Evolutionary conservation across 352 stramenopile genomes (phyloP), one percentile per base, ranked within the genome.

Genomic region (Phytophthora cryptogea): DNA sequence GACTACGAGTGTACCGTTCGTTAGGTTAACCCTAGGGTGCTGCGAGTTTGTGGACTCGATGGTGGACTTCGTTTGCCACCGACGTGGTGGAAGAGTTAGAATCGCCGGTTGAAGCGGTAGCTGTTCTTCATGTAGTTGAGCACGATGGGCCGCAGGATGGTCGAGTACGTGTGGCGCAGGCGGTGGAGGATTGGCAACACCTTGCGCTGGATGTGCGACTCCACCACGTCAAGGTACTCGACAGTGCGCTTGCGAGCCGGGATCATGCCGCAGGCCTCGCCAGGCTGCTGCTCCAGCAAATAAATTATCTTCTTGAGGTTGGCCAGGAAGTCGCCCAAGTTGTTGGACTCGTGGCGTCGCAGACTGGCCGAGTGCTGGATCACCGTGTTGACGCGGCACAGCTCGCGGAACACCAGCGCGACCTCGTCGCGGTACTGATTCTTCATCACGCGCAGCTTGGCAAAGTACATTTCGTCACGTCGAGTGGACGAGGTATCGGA

Each of bases 221-320:
- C 85, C 46, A 94, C 82, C 42, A 90, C 75, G 58, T 91, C 77
- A 49, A 94, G 60, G 46, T 92, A 92, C 63, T 85, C 83, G 8
- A 92, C 70, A 17, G 78, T 88, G 47, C 83, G 80, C 63, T 92
- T 92, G 20, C 78, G 73, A 10, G 68, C 56, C 36, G 83, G 78
- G 63, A 92, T 92, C 76, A 92, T 89, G 28, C 81, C 81, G 51
- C 71, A 76, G 47, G 83, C 76, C 58, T 94, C 83, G 40, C 78
- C 76, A 27, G 79, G 82, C 44, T 89, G 82, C 69, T 94, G 85
- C 59, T 90, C 81, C 45, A 94, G 69, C 77, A 94, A 83, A 88
- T 90, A 90, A 85, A 92, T 90, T 81, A 94, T 92, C 63, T 91
- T 91, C 70, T 92, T 94, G 59, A 94, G 78, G 71, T 92, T 94